Evolutionary conservation across 1,284 basidiomycete genomes (phyloP).

Genomic region (Cerioporus squamosus): DNA sequence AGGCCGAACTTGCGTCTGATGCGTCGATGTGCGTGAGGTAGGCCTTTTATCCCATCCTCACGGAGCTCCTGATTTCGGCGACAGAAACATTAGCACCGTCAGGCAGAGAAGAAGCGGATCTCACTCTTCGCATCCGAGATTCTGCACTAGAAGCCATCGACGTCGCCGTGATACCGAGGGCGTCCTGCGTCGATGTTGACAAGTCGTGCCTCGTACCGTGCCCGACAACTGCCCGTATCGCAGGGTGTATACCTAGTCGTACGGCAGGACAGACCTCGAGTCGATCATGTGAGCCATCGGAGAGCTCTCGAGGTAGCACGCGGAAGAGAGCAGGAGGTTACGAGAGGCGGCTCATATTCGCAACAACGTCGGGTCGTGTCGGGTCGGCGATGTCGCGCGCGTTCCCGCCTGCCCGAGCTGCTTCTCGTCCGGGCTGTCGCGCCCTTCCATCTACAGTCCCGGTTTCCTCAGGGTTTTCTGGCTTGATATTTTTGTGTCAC

Average conservation of each 20-base stretch:
- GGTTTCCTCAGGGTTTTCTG: too few species aligned
- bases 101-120: background rate
- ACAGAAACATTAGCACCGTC: too few species aligned
- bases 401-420: background rate
- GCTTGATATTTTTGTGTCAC: too few species aligned
- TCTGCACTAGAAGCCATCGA: conserved; percentile 5
- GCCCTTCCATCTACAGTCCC: too few species aligned
- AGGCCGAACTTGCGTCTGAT: too few species aligned
- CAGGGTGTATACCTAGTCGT: too few species aligned
- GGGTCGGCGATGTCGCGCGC: background rate
- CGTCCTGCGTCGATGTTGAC: background rate
- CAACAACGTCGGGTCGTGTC: conserved; percentile 18
- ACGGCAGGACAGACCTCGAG: background rate
- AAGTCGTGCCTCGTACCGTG: conserved; percentile 1
- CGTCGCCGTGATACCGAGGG: background rate
- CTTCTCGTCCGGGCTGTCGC: background rate
- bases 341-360: conserved; percentile 22
- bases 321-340: background rate
- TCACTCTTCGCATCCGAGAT: conserved; percentile 6
- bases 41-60: conserved; percentile 4
- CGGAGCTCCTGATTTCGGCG: background rate
- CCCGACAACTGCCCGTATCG: conserved; percentile 16
- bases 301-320: background rate
- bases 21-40: too few species aligned
- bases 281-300: background rate